Base-by-base conservation (phyloP, 768 basidiomycete species). In the Mycena chlorophos region DNA sequence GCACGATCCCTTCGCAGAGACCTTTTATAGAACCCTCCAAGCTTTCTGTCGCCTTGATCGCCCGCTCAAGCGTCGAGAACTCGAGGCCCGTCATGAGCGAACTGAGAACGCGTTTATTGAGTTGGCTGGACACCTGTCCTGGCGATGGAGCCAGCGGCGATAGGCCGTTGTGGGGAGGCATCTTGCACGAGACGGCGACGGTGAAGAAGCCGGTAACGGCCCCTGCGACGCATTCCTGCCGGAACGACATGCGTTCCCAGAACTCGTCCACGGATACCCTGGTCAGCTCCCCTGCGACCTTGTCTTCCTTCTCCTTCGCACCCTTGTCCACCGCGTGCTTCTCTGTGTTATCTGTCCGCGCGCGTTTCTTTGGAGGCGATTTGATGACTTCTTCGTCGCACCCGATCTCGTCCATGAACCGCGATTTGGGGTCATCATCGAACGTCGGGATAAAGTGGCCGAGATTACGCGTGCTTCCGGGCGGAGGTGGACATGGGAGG, bases 161-260 rank as follows among this genome's bases (percentile, higher is more conserved):
- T n/a, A 68, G 66, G 27, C 65, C 69, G 26, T 71, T 62, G 47
- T 49, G 62, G 57, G 49, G 51, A 55, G 28, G 19, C 52, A 26
- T 38, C 54, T 54, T 25, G 42, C 46, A 49, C 25, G 50, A 30
- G 52, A 51, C 25, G 46, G 55, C 51, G 51, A 30, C 52, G 60
- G 61, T 27, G 68, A 98, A 98, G 75, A 99, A 99, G 0, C 91
- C 96, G 2, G 94, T 98, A 16, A 96, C 83, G 2, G 91, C 89
- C 2, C 95, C 94, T 30, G 87, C 81, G 42, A 89, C 81, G 66
- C 96, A 98, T 71, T 99, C 97, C 67, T 98, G 96, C 25, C 97
- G 81, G 71, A 91, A 96, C 37, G 88, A 92, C 89, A 99, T 94
- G 16, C 94, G 82, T 71, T 97, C 94, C 95, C 96, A 99, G 71